A percentile compares a stretch with the other conserved stretches of the same genome.
Evolutionary conservation across 2,329 filamentous ascomycete species (phyloP).

Genomic region (Pyrenochaeta sp.): DNA sequence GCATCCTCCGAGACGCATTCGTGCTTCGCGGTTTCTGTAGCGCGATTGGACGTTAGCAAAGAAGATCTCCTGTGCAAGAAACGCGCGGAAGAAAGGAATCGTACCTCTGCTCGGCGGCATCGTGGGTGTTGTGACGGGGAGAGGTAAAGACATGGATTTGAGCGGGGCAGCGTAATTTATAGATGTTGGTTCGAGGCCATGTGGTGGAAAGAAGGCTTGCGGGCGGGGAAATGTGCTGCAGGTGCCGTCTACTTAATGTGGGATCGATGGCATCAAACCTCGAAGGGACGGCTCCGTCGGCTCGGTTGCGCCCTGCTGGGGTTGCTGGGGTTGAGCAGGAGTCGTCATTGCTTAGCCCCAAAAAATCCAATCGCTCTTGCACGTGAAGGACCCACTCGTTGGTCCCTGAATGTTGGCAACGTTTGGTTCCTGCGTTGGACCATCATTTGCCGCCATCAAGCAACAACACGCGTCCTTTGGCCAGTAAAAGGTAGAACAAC

Average conservation of each 20-base stretch:
- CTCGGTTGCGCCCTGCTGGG: slow-evolving; percentile 16
- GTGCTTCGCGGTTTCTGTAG: slow-evolving; percentile 69
- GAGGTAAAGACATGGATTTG: slow-evolving; percentile 47
- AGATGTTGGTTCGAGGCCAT: slow-evolving; percentile 24
- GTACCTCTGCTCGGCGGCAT: slow-evolving; percentile 50
- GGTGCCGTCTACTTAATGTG: slow-evolving; percentile 21
- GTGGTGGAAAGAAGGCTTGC: slow-evolving; percentile 7
- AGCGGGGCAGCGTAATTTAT: slow-evolving; percentile 36
- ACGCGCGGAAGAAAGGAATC: slow-evolving; percentile 9
- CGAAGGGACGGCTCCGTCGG: slow-evolving; percentile 24
- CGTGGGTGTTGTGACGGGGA: slow-evolving; percentile 46
- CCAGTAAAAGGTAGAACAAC: not conserved
- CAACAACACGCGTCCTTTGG: not conserved
- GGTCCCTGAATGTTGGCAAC: not conserved
- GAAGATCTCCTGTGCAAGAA: not conserved
- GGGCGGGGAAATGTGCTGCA: slow-evolving; percentile 20
- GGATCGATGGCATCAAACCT: slow-evolving; percentile 23
- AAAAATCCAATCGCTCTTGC: slow-evolving; percentile 5
- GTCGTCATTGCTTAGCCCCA: slow-evolving; percentile 17
- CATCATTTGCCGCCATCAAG: not conserved
- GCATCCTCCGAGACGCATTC: slow-evolving; percentile 85
- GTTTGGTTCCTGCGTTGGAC: not conserved
- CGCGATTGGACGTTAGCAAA: slow-evolving; percentile 18
- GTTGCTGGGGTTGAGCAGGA: slow-evolving; percentile 7
- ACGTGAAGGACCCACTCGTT: slow-evolving; percentile 16